These are phyloP conservation scores for Trametopsis cervina DNA, from an alignment of 768 basidiomycete genomes.

Conservation along the genomic window DNA sequence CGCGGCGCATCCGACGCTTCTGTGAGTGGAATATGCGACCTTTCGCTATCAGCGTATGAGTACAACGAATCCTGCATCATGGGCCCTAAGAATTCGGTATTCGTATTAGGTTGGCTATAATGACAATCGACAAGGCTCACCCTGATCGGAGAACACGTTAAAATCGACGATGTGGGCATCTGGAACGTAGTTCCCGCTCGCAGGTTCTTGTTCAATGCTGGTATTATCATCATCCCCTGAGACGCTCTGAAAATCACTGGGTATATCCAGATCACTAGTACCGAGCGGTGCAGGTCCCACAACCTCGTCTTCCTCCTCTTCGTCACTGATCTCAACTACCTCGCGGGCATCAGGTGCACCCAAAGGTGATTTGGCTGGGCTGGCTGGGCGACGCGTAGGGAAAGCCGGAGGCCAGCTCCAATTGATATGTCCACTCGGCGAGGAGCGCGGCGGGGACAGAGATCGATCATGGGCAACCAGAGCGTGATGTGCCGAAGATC, in stretches of 20 bases:
- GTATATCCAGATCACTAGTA: constrained; percentile 23
- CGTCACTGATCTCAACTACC: constrained; percentile 19
- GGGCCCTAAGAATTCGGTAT: too few relatives aligned
- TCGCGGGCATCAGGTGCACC: constrained; percentile 7
- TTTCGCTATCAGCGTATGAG: too few relatives aligned
- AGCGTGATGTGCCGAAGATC: background rate
- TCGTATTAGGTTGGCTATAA: too few relatives aligned
- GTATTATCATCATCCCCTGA: background rate
- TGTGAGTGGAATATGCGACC: too few relatives aligned
- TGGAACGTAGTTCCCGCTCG: background rate
- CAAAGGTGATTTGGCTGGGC: background rate
- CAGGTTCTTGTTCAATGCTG: background rate
- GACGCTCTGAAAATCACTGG: background rate
- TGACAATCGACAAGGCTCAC: too few relatives aligned
- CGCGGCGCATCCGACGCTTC: too few relatives aligned
- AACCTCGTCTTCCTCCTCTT: constrained; percentile 16
- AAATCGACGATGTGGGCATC: background rate
- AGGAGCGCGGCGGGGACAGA: constrained; percentile 7
- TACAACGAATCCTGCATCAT: too few relatives aligned
- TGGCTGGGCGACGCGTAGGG: constrained; percentile 18
- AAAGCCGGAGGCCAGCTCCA: constrained; percentile 33
- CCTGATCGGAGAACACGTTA: background rate
- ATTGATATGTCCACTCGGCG: constrained; percentile 21
- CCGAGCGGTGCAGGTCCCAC: constrained; percentile 19
- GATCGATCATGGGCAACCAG: constrained; percentile 5